Evolutionary conservation across 257 asterid genomes (phyloP), one percentile per base, ranked within the genome.

Genomic region (Coffea eugenioides): DNA sequence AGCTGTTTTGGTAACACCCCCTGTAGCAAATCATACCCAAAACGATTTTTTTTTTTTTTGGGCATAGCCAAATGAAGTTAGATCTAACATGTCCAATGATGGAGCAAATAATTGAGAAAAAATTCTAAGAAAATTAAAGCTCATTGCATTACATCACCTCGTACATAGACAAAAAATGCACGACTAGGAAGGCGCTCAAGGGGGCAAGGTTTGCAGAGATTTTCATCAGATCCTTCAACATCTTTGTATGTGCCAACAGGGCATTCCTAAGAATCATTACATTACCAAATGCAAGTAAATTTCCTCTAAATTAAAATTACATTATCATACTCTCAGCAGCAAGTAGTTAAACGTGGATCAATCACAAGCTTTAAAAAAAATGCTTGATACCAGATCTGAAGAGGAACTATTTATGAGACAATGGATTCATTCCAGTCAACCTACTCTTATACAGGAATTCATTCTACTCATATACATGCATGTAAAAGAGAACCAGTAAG

Each of bases 231-330:
- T 82, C 98, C 98, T 89, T 89, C 97, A 80, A 67, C 88, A 81
- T 88, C 90, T 85, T 94, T 92, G 85, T 91, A 92, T 14, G 96
- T 94, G 82, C 97, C 97, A 84, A 89, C 86, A 78, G 94, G 96
- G 88, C 98, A 94, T 87, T 94, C 98, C 98, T 94, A 81, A 13
- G 61, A 34, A 21, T 16, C 34, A 46, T 56, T 27, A 49, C 27
- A 23, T 20, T 7, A 15, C 27, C 18, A 16, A 69, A 67, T 21
- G 21, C 25, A 5, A 14, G 4, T 8, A 27, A 46, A 49, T 62
- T 56, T 66, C 9, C 21, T 20, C 25, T 25, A n/a, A 75, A 20
- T n/a, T 31, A 62, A 56, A 64, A 71, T 2, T 41, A 27, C 62
- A 31, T 31, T 31, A 0, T 31, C 34, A 31, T 31, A 31, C 34